Conservation (phyloP, 768 basidiomycete genomes). For the Leccinum disarticulatum region DNA sequence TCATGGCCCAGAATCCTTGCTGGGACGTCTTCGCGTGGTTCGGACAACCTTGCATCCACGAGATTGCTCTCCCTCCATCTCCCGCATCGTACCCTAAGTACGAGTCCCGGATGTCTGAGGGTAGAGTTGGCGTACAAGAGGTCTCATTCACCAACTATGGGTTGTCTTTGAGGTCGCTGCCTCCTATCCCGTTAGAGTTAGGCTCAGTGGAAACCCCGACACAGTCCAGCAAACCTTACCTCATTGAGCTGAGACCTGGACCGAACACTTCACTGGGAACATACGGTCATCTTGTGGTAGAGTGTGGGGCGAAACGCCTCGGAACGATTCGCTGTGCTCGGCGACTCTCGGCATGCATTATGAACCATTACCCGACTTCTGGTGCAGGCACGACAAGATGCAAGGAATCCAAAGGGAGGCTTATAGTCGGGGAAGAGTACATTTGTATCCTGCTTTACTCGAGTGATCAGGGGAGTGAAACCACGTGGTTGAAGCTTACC, state of each 20-base stretch:
- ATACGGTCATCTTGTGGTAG: conserved; percentile 2
- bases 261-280: neutral
- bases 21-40: conserved; percentile 18
- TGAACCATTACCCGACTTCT: conserved; percentile 2
- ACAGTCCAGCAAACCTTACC: neutral
- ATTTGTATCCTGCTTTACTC: conserved; percentile 9
- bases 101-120: neutral
- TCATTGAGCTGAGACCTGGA: neutral
- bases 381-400: neutral
- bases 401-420: neutral
- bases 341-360: conserved; percentile 7
- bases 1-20: neutral
- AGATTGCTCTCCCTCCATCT: conserved; percentile 14
- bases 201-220: neutral
- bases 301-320: conserved; percentile 7
- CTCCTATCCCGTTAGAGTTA: conserved; percentile 4
- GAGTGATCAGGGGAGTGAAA: neutral
- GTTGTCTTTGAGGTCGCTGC: conserved; percentile 4
- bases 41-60: conserved; percentile 9
- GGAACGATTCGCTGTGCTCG: neutral
- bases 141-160: conserved; percentile 4
- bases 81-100: conserved; percentile 14
- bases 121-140: conserved; percentile 2
- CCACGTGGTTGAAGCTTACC: conserved; percentile 3
- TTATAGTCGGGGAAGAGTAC: conserved; percentile 1